A percentile compares a stretch with the other conserved stretches of the same genome.
phyloP scores from a whole-genome alignment of 2,329 filamentous ascomycete genomes.

The Diplodia corticola region DNA sequence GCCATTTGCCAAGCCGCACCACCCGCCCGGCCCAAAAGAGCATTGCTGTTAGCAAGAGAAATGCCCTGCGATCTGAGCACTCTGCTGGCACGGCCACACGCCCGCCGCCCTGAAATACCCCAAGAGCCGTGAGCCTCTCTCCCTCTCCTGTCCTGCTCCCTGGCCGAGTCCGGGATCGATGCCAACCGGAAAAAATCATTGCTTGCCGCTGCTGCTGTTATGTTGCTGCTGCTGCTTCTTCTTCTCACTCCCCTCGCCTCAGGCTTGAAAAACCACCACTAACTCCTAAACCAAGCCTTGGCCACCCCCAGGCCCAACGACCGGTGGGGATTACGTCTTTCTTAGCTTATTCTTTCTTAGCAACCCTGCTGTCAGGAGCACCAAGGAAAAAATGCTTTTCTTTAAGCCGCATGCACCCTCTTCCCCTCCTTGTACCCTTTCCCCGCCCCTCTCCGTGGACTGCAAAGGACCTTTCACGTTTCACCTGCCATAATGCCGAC shows the following conservation, averaged over 20 bases:
- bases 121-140: neutral
- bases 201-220: no score
- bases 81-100: conserved; percentile 5
- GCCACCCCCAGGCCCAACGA: conserved; percentile 2
- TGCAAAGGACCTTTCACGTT: neutral
- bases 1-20: conserved; percentile 10
- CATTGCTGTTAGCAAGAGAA: conserved; percentile 10
- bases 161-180: neutral
- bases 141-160: neutral
- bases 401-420: conserved; percentile 6
- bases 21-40: neutral
- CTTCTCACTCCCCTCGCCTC: neutral
- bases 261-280: neutral
- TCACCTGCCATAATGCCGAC: neutral
- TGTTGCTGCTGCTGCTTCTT: neutral
- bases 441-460: neutral
- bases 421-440: neutral
- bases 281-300: neutral
- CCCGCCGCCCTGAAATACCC: neutral
- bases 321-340: conserved; percentile 16
- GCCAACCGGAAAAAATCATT: neutral
- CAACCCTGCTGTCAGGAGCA: neutral
- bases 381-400: neutral
- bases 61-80: conserved; percentile 16
- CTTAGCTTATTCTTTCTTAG: conserved; percentile 7